Evolutionary conservation across 768 basidiomycete species (phyloP), one percentile per base, ranked within the genome.

Genomic region (Trametes coccinea): DNA sequence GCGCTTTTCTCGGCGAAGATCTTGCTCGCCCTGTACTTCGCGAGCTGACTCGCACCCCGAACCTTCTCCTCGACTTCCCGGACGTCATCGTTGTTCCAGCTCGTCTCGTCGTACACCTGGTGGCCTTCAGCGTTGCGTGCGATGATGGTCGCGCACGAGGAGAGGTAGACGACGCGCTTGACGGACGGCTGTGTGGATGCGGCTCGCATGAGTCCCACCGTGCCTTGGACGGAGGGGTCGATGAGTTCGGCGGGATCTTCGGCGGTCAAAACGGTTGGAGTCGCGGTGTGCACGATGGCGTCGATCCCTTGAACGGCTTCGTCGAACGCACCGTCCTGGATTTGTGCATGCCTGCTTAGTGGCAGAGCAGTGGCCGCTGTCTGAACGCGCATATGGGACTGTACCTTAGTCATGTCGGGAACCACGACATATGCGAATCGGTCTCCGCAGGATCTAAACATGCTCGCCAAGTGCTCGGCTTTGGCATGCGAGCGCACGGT

Each of bases 151-250:
- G 82, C 85, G 47, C 74, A 73, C 1, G 87, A 87, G 0, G 84
- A 84, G 0, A 88, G 89, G 56, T 90, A 73, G 4, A 92, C 85
- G 47, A 94, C 76, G 5, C 92, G 83, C 70, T 88, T 86, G 67
- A 93, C 78, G 5, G 70, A 65, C 8, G 49, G 54, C 14, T 59
- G 61, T 64, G 71, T 71, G 54, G 68, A 56, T 8, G 75, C 73
- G 53, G 70, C 67, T 50, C 74, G 66, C 22, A 82, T 69, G 13
- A 82, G 59, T 46, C 71, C 69, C 2, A 70, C 50, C 5, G 81
- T 82, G 45, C 81, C 80, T 8, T 77, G 59, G 9, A 82, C 74
- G 30, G 81, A 80, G 30, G 82, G 81, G 9, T 63, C 66, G 67
- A 82, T 76, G 33, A 80, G 22, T n/a, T 71, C 58, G 5, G 66